phyloP scores from a whole-genome alignment of 164 flowering plant species.

The Buxus sempervirens region DNA sequence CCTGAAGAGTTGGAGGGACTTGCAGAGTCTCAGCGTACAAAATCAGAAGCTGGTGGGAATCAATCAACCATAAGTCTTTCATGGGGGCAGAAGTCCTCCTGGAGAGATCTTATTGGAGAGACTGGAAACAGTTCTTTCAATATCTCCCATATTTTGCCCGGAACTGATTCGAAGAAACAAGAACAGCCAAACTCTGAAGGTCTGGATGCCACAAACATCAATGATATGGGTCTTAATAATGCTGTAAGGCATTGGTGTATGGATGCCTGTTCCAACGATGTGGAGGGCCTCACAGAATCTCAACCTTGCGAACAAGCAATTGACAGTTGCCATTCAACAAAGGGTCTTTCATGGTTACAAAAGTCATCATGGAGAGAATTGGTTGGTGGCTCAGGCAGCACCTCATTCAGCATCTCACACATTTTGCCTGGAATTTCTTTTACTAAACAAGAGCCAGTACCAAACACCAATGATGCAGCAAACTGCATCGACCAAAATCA shows the following conservation, averaged over 20 bases:
- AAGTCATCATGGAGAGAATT: constrained; percentile 68
- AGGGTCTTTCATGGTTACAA: constrained; percentile 51
- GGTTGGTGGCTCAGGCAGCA: constrained; percentile 32
- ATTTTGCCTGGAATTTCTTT: constrained; percentile 36
- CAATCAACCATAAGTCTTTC: constrained; percentile 17
- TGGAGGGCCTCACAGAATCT: constrained; percentile 19
- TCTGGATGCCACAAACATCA: constrained; percentile 6
- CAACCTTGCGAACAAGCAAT: constrained; percentile 13
- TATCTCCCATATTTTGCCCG: constrained; percentile 49
- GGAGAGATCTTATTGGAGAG: constrained; percentile 46
- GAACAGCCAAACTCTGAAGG: constrained; percentile 11
- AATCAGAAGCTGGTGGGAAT: constrained; percentile 14
- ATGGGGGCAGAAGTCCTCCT: constrained; percentile 53
- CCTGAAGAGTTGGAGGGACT: constrained; percentile 11
- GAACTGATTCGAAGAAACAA: constrained; percentile 15
- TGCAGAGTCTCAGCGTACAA: constrained; percentile 10
- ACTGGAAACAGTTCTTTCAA: constrained; percentile 45
- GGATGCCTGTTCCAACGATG: neutral
- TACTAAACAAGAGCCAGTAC: constrained; percentile 17
- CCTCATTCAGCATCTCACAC: constrained; percentile 60
- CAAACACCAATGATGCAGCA: constrained; percentile 13
- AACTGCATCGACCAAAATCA: neutral
- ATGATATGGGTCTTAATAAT: constrained; percentile 2
- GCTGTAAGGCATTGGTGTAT: neutral
- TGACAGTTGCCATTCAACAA: constrained; percentile 15